Evolutionary conservation across 108 stramenopile species (phyloP).

Genomic region (Schizochytrium sp.): DNA sequence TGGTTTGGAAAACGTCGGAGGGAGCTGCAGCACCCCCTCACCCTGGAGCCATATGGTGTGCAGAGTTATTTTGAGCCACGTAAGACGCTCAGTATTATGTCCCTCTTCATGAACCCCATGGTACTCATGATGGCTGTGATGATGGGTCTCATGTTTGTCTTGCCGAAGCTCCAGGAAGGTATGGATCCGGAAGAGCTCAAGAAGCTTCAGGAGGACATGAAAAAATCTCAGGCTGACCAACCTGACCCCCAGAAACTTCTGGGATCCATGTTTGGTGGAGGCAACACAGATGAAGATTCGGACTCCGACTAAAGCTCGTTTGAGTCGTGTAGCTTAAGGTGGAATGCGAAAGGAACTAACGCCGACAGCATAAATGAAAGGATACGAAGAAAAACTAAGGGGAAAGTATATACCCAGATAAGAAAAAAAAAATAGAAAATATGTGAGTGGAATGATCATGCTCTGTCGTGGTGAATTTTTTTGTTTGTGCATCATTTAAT

Average conservation of each 20-base stretch:
- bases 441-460: too few species aligned
- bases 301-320: conserved; percentile 39
- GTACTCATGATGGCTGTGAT: conserved; percentile 31
- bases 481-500: too few species aligned
- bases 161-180: conserved; percentile 23
- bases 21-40: conserved; percentile 5
- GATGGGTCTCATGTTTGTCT: not conserved
- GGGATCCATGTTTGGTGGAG: conserved; percentile 36
- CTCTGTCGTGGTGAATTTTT: too few species aligned
- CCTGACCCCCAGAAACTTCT: conserved; percentile 24
- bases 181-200: conserved; percentile 60
- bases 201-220: conserved; percentile 43
- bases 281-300: not conserved
- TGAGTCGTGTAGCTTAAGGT: not conserved
- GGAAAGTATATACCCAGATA: too few species aligned
- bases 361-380: too few species aligned
- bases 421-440: too few species aligned
- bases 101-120: conserved; percentile 57
- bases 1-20: not conserved
- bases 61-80: conserved; percentile 50
- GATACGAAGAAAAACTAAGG: too few species aligned
- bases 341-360: too few species aligned
- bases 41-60: conserved; percentile 21
- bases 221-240: conserved; percentile 2
- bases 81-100: not conserved